Percentiles rank a stretch among this genome's conserved stretches.
Evolutionary conservation across 177 flowering plant species (phyloP).

Genomic region (Vitis hybrid): DNA sequence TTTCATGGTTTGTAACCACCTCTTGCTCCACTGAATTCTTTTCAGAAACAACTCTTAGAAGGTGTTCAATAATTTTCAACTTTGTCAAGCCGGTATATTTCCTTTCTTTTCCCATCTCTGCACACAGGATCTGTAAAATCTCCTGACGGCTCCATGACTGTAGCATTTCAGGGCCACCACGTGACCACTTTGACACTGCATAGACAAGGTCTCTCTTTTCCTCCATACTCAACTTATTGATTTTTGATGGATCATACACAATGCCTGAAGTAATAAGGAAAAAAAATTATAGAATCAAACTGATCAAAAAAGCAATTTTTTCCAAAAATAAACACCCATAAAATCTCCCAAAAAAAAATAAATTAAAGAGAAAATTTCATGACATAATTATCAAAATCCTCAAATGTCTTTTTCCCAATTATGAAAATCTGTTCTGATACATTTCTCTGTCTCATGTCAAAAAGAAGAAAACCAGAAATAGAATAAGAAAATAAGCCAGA

Average conservation of each 20-base stretch:
- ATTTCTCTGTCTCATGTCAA: too few relatives aligned
- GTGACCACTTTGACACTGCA: conserved; percentile 65
- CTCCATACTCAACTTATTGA: conserved; percentile 70
- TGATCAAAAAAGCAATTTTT: neutral
- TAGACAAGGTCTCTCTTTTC: conserved; percentile 83
- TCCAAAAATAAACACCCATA: neutral
- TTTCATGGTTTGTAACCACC: conserved; percentile 13
- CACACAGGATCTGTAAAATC: conserved; percentile 77
- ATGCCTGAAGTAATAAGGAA: conserved; percentile 33
- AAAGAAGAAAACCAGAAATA: too few relatives aligned
- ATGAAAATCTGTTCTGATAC: too few relatives aligned
- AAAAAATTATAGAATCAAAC: neutral
- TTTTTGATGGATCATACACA: conserved; percentile 59
- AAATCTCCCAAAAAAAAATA: too few relatives aligned
- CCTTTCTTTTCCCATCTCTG: conserved; percentile 92
- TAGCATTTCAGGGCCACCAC: conserved; percentile 71
- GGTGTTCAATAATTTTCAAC: conserved; percentile 77
- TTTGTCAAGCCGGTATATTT: conserved; percentile 93
- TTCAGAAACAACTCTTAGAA: conserved; percentile 70
- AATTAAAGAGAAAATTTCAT: neutral
- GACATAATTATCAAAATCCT: neutral
- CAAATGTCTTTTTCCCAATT: too few relatives aligned
- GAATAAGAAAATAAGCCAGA: too few relatives aligned
- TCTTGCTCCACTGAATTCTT: conserved; percentile 44
- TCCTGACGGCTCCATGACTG: conserved; percentile 95